Conservation (phyloP, 192 early-diverging fungal species). For the Podila verticillata region DNA sequence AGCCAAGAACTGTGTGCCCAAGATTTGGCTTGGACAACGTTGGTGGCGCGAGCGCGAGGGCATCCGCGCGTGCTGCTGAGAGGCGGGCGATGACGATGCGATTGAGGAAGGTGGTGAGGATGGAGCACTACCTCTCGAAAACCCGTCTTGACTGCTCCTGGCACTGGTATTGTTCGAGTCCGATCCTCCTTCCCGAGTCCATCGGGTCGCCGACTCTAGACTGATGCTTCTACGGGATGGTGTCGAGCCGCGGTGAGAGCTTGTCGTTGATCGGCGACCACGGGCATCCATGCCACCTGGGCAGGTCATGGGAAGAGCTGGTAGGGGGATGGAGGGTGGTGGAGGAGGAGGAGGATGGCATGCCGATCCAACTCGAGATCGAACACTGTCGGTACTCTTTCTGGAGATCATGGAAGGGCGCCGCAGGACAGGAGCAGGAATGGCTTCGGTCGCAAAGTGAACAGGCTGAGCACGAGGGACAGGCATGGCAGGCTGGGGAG, state of each 20-base stretch:
- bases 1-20: constrained; percentile 21
- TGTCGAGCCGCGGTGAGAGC: not conserved
- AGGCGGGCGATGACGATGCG: not conserved
- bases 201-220: not conserved
- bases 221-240: not conserved
- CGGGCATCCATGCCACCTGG: too few species aligned
- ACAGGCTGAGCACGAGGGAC: not conserved
- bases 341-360: constrained; percentile 28
- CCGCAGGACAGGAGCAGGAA: constrained; percentile 8
- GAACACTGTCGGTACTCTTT: constrained; percentile 20
- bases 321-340: constrained; percentile 30
- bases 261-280: too few species aligned
- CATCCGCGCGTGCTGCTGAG: not conserved
- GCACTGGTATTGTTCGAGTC: not conserved
- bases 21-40: constrained; percentile 23
- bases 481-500: not conserved
- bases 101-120: not conserved
- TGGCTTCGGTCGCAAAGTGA: not conserved
- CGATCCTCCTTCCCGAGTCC: not conserved
- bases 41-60: constrained; percentile 16
- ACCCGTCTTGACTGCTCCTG: too few species aligned
- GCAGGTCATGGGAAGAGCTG: constrained; percentile 14
- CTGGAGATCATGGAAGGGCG: constrained; percentile 5
- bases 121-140: too few species aligned
- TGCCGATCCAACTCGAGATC: constrained; percentile 7